A percentile compares a stretch with the other conserved stretches of the same genome.
Conservation (phyloP, 179 eudicot species). For the Spergularia azorica region DNA sequence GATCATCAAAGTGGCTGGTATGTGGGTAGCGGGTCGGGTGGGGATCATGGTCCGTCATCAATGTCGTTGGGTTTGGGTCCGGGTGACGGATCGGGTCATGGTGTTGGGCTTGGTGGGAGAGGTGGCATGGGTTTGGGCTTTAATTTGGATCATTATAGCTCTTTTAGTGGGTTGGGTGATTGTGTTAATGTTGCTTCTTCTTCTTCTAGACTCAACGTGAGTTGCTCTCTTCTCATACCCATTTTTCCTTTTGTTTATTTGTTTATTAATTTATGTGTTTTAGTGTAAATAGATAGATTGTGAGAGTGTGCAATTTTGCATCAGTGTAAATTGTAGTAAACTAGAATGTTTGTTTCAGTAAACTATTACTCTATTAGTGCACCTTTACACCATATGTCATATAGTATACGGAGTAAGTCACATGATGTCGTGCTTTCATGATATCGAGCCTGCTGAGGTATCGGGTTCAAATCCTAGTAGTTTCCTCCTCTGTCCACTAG, state of each 20-base stretch:
- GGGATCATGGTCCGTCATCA: constrained; percentile 31
- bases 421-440: too few relatives aligned
- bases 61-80: constrained; percentile 39
- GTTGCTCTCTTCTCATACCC: constrained; percentile 10
- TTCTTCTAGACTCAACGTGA: constrained; percentile 44
- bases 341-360: background rate
- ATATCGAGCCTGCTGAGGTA: too few relatives aligned
- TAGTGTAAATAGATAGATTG: background rate
- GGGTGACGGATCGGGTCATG: constrained; percentile 42
- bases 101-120: constrained; percentile 46
- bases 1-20: constrained; percentile 14
- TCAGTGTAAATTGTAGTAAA: background rate
- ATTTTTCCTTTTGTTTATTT: too few relatives aligned
- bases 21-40: constrained; percentile 28
- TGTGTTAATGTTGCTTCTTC: constrained; percentile 36
- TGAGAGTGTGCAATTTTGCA: background rate
- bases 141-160: constrained; percentile 44
- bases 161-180: constrained; percentile 20
- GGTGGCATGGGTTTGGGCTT: constrained; percentile 41
- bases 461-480: too few relatives aligned
- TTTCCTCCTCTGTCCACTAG: too few relatives aligned
- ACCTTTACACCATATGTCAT: too few relatives aligned
- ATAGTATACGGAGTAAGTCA: too few relatives aligned
- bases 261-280: background rate
- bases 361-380: too few relatives aligned